Evolutionary conservation across 2,329 filamentous ascomycete genomes (phyloP), one percentile per base, ranked within the genome.

Genomic region (Colletotrichum plurivorum): DNA sequence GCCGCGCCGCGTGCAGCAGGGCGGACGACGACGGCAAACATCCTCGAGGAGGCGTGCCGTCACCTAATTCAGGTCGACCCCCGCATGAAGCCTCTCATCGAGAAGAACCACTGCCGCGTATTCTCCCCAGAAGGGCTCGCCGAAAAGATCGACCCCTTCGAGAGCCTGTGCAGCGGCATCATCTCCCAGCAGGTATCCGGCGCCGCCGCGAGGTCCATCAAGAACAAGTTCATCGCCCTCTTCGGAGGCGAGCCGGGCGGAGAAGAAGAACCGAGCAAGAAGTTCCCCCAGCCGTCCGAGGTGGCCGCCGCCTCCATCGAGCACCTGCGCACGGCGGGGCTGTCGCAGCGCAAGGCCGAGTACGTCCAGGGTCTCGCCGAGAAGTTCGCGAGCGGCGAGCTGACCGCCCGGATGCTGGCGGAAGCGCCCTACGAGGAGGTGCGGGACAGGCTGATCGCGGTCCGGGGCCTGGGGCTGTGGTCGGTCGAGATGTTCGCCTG

Each of bases 401-500:
- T 98, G 60, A 92, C 88, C 52, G 91, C 94, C 12, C 82, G 88
- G 71, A 90, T 96, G 85, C 87, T 98, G 20, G 88, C 93, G 60
- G 88, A 89, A 43, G 94, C 94, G 2, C 88, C 90, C 5, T 96
- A 99, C 78, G 95, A 97, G 58, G 93, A 97, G 73, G 87, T 99
- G 8, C 85, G 98, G 72, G 89, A 93, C 79, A 92, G 88, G 78
- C 85, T 99, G 55, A 94, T 93, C 55, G 93, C 94, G 1, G 94
- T 99, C 5, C 87, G 95, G 10, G 96, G 96, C 0, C 82, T 98
- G 57, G 96, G 96, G 0, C 87, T 87, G 62, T 98, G 96, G 96
- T 95, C 92, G 55, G 94, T 97, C 15, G 95, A 98, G 84, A 98
- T 99, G 96, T 99, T 99, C 84, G 94, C 95, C 57, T 94, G 93